Conservation (phyloP, 139 green algal genomes). For the Chlorella sorokiniana region DNA sequence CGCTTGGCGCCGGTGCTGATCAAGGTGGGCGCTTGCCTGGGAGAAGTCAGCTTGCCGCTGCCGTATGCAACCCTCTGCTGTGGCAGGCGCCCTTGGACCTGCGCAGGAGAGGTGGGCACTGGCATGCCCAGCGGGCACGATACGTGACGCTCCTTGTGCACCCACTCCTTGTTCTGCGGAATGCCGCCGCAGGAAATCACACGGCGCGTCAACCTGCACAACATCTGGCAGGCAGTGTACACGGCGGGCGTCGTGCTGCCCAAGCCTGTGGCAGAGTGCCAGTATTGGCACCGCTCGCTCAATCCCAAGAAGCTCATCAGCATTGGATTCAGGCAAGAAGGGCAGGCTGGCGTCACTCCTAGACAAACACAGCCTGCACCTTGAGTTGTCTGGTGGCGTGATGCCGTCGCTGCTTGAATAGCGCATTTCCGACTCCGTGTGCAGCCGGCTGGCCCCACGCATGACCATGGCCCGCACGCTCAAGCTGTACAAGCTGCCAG, state of each 20-base stretch:
- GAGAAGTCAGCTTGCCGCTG: no score
- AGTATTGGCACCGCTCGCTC: slow-evolving; percentile 97
- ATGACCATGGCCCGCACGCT: slow-evolving; percentile 95
- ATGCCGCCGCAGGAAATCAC: slow-evolving; percentile 55
- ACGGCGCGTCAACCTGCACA: slow-evolving; percentile 53
- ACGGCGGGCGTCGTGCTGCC: slow-evolving; percentile 96
- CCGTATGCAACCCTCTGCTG: no score
- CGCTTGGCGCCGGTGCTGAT: slow-evolving; percentile 97
- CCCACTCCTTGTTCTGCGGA: background rate
- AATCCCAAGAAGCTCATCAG: slow-evolving; percentile 98
- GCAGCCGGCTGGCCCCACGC: slow-evolving; percentile 59
- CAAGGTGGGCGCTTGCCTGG: slow-evolving; percentile 57
- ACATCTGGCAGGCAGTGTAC: slow-evolving; percentile 85
- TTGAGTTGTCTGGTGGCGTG: background rate
- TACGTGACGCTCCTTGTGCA: background rate
- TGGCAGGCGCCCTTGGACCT: background rate
- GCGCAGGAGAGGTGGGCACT: background rate
- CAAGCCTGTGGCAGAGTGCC: slow-evolving; percentile 83
- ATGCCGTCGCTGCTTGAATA: background rate
- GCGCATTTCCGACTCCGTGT: background rate
- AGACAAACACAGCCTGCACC: no score
- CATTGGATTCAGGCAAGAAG: slow-evolving; percentile 76
- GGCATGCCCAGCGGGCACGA: no score
- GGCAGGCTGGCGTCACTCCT: background rate
- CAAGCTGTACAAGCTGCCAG: slow-evolving; percentile 94